Evolutionary conservation across 805 yeast genomes (phyloP), one percentile per base, ranked within the genome.

Genomic region (Candida verbasci): DNA sequence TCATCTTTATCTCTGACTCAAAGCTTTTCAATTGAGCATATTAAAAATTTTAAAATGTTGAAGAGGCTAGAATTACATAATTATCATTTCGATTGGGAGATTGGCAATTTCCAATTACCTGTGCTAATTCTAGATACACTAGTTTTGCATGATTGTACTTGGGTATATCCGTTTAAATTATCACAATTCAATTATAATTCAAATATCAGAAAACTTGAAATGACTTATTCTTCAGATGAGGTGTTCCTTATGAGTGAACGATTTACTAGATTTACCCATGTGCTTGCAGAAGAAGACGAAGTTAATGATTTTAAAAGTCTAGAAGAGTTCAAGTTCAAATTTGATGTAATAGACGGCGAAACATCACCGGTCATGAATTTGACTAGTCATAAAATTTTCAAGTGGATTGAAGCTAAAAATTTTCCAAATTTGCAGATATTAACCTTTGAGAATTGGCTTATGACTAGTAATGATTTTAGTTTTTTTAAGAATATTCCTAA

Each of bases 91-190:
- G 49, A 63, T 54, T 55, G 76, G 74, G 5, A 56, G 40, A 17
- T 50, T 3, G 58, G 57, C 17, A 47, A 45, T 6, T 48, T 42
- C 1, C 35, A 47, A 9, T 42, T 49, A 2, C 35, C 42, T 1
- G 29, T 31, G 2, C 46, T 50, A 4, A 25, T 43, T 1, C 46
- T 68, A 20, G 44, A 46, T 4, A 45, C 43, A 2, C 44, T 74
- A 17, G 43, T 49, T 3, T 44, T 76, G 4, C 43, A 49, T 10
- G 62, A 75, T 42, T 76, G 82, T 50, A 65, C 70, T 1, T 76
- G 82, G 81, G 72, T 71, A 40, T 76, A 73, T 42, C 82, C 82
- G 1, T 76, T 76, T 46, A 58, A 65, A 14, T 48, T 74, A 9
- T 44, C 54, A 3, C 57, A 55, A 32, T 67, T 68, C 47, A 63